These are phyloP conservation scores for Hypsizygus ulmarius DNA, from an alignment of 1,284 basidiomycete genomes.

Conservation along the genomic window DNA sequence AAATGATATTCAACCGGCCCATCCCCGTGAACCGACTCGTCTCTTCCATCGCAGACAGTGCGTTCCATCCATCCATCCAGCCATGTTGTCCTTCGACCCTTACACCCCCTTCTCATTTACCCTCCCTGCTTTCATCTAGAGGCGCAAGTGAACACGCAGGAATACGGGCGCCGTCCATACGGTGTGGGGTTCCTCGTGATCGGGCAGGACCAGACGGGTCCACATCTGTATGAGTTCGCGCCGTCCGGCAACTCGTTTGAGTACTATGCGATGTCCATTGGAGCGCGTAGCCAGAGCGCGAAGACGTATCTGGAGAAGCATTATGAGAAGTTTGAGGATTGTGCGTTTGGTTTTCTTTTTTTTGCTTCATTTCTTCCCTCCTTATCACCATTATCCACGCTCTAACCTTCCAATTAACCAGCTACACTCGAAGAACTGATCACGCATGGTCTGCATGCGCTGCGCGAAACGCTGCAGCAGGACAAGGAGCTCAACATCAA, in stretches of 20 bases:
- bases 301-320: slow-evolving; percentile 98
- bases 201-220: slow-evolving; percentile 92
- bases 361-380: background rate
- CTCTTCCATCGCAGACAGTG: slow-evolving; percentile 92
- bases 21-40: slow-evolving; percentile 94
- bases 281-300: slow-evolving; percentile 94
- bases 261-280: slow-evolving; percentile 98
- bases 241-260: slow-evolving; percentile 98
- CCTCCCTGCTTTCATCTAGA: slow-evolving; percentile 45
- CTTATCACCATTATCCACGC: slow-evolving; percentile 1
- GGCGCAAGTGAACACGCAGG: slow-evolving; percentile 98
- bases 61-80: too few species aligned
- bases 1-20: slow-evolving; percentile 94
- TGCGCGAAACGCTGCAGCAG: slow-evolving; percentile 94
- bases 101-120: slow-evolving; percentile 8
- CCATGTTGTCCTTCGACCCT: background rate
- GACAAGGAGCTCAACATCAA: slow-evolving; percentile 91
- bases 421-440: slow-evolving; percentile 84
- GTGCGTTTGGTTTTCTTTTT: slow-evolving; percentile 45
- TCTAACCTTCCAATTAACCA: slow-evolving; percentile 27
- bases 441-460: slow-evolving; percentile 87
- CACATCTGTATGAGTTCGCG: slow-evolving; percentile 97
- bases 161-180: slow-evolving; percentile 96
- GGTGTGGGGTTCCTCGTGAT: slow-evolving; percentile 99
- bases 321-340: slow-evolving; percentile 82